These are phyloP conservation scores for Agarophyton chilense DNA, from an alignment of 23 red algal genomes.

Conservation along the genomic window DNA sequence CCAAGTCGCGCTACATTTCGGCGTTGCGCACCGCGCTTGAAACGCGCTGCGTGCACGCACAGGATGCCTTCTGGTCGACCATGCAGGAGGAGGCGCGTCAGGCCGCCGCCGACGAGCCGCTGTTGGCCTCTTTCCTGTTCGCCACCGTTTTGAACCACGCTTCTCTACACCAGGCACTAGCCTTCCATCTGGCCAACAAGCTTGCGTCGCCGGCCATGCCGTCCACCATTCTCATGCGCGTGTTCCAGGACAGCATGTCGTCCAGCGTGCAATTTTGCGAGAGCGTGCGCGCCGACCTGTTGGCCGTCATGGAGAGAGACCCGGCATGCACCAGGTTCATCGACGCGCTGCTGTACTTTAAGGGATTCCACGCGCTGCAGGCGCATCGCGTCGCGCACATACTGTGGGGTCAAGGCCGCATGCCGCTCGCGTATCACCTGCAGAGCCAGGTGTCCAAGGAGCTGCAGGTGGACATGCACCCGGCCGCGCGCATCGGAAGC, in stretches of 20 bases:
- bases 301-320: slow-evolving; percentile 90
- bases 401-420: slow-evolving; percentile 78
- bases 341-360: slow-evolving; percentile 89
- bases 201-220: slow-evolving; percentile 81
- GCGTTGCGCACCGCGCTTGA: slow-evolving; percentile 35
- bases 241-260: slow-evolving; percentile 70
- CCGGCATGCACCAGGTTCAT: slow-evolving; percentile 93
- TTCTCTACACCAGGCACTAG: slow-evolving; percentile 68
- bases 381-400: slow-evolving; percentile 87
- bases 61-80: slow-evolving; percentile 69
- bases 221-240: slow-evolving; percentile 78
- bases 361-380: slow-evolving; percentile 97
- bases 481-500: slow-evolving; percentile 78
- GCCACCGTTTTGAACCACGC: slow-evolving; percentile 91
- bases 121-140: slow-evolving; percentile 92
- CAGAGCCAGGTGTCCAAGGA: slow-evolving; percentile 91
- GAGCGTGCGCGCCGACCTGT: slow-evolving; percentile 76
- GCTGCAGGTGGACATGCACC: slow-evolving; percentile 98
- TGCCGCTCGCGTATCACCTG: slow-evolving; percentile 77
- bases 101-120: slow-evolving; percentile 81
- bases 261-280: slow-evolving; percentile 29
- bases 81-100: slow-evolving; percentile 77
- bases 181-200: slow-evolving; percentile 95
- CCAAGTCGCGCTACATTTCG: slow-evolving; percentile 65
- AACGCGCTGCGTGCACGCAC: slow-evolving; percentile 19